A percentile compares a stretch with the other conserved stretches of the same genome.
Evolutionary conservation across 257 asterid genomes (phyloP).

Genomic region (Nicotiana tomentosiformis): DNA sequence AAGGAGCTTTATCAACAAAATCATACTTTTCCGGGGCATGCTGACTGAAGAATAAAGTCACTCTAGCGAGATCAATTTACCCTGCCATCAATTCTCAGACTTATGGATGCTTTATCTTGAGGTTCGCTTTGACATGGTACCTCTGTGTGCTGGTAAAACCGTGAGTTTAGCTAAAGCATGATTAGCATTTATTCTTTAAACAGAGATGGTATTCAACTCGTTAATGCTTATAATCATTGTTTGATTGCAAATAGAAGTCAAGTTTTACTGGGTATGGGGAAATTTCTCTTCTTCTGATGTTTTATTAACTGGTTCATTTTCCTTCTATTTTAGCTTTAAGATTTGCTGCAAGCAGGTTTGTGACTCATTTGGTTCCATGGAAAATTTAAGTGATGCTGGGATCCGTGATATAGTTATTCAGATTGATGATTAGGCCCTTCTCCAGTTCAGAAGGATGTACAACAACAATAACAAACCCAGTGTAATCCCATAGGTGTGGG

Average conservation of each 20-base stretch:
- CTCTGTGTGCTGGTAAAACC: not conserved
- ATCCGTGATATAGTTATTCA: not conserved
- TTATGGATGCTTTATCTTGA: not conserved
- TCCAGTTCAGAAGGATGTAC: not conserved
- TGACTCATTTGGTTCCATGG: not conserved
- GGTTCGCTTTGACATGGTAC: not conserved
- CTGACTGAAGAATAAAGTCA: slow-evolving; percentile 33
- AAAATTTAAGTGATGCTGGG: not conserved
- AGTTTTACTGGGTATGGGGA: not conserved
- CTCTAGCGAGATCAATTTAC: not conserved
- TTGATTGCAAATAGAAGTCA: not conserved
- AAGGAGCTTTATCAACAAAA: slow-evolving; percentile 49
- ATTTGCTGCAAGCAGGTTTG: not conserved
- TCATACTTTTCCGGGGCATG: slow-evolving; percentile 53
- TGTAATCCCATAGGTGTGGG: too few species aligned
- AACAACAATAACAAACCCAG: too few species aligned
- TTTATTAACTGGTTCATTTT: not conserved
- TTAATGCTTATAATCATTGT: not conserved
- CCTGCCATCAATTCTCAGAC: not conserved
- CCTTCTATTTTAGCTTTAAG: not conserved
- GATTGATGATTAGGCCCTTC: not conserved
- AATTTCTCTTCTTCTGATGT: not conserved
- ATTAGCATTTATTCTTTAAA: not conserved
- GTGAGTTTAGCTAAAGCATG: not conserved
- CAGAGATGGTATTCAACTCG: not conserved